Evolutionary conservation across 2,329 filamentous ascomycete genomes (phyloP), one percentile per base, ranked within the genome.

Genomic region (Diplocarpon rosae): DNA sequence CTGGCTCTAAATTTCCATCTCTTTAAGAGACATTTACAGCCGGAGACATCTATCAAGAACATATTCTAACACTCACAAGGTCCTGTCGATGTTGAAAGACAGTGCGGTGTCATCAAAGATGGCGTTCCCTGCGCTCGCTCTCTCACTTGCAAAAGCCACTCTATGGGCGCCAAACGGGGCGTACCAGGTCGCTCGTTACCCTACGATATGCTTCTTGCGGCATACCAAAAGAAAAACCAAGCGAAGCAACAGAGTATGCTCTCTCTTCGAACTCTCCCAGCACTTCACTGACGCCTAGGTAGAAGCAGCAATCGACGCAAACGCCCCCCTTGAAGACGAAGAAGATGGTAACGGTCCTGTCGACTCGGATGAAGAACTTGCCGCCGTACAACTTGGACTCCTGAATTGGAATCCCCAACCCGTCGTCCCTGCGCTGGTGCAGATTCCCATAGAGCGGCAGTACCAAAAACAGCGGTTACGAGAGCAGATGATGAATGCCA

Each of bases 181-280:
- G 89, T 95, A 2, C 83, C 86, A 5, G 89, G 89, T 1, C 75
- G 89, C 49, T 92, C 85, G 36, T 67, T 94, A 48, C 89, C 89
- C 1, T 95, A 95, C 60, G 88, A 95, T 63, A 92, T 94, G 82
- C 69, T 95, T 32, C 72, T 95, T 31, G 80, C 84, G 12, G 82
- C 83, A 7, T 92, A 92, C 59, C 85, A 92, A 64, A 95, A 96
- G 73, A 96, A 95, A 72, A 98, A 98, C 58, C 92, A 96, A 64
- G 92, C 92, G 16, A 94, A 95, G 60, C 86, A 95, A 68, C 92
- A 96, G 65, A 94, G 86, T 89, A 72, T 67, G 82, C 74, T 29
- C 24, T 28, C 42, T 41, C 43, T 24, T 31, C 11, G 27, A 28
- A 42, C 24, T 43, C 38, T n/a, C 44, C 38, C 33, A 34, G 31